phyloP scores from a whole-genome alignment of 2,329 filamentous ascomycete genomes.

The Ilyonectria mors-panacis region DNA sequence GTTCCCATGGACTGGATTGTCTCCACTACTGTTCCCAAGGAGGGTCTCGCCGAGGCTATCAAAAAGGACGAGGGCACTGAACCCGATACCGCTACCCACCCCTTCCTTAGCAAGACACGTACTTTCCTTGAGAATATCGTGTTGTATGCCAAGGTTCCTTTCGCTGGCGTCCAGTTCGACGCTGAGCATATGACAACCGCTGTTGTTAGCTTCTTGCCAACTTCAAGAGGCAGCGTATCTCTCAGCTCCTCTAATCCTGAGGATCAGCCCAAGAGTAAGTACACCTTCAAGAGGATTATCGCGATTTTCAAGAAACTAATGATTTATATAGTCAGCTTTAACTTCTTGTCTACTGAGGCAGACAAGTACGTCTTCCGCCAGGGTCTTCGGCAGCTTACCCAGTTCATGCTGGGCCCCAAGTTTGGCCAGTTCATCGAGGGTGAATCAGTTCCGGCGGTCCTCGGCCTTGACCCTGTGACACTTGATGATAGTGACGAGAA shows the following conservation, averaged over 20 bases:
- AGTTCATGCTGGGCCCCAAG: slow-evolving; percentile 41
- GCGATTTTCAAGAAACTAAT: slow-evolving; percentile 12
- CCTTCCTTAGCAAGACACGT: slow-evolving; percentile 49
- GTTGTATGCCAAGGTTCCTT: slow-evolving; percentile 42
- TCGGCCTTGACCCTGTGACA: slow-evolving; percentile 32
- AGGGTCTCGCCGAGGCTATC: slow-evolving; percentile 51
- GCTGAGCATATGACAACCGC: slow-evolving; percentile 44
- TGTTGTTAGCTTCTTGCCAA: slow-evolving; percentile 43
- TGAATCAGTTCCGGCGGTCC: slow-evolving; percentile 39
- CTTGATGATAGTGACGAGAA: slow-evolving; percentile 39
- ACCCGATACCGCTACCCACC: slow-evolving; percentile 49
- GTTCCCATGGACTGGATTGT: slow-evolving; percentile 56
- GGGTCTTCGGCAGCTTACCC: slow-evolving; percentile 40
- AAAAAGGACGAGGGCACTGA: slow-evolving; percentile 52
- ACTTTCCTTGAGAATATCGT: slow-evolving; percentile 46
- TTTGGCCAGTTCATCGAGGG: slow-evolving; percentile 40
- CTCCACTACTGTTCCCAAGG: slow-evolving; percentile 44
- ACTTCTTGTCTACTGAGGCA: slow-evolving; percentile 44
- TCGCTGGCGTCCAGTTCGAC: slow-evolving; percentile 40
- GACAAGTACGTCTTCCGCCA: slow-evolving; percentile 44
- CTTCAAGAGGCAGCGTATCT: slow-evolving; percentile 41
- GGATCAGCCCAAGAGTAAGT: slow-evolving; percentile 43
- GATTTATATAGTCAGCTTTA: slow-evolving; percentile 38
- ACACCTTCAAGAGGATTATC: not conserved
- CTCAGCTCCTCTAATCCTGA: slow-evolving; percentile 39